Conservation (phyloP, 768 basidiomycete species). For the Rhizopogon rudus region DNA sequence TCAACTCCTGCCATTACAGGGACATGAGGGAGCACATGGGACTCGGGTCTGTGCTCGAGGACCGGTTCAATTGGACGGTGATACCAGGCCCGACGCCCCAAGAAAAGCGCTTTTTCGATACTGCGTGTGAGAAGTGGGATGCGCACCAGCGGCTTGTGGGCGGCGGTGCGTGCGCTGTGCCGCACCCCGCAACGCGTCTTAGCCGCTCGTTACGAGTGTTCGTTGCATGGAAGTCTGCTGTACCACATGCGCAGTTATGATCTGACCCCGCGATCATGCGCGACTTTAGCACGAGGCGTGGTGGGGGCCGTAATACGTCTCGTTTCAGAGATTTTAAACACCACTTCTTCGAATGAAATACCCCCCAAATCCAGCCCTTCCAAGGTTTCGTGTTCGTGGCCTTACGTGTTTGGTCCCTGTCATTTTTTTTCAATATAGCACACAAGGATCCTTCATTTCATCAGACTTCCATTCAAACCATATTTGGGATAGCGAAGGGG, state of each 20-base stretch:
- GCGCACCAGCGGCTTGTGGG: not conserved
- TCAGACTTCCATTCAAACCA: too few relatives aligned
- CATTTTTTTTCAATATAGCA: too few relatives aligned
- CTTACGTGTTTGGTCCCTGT: too few relatives aligned
- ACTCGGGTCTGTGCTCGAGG: constrained; percentile 38
- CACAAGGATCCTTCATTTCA: too few relatives aligned
- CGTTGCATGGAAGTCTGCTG: constrained; percentile 51
- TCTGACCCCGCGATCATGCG: not conserved
- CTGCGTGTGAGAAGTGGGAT: constrained; percentile 54
- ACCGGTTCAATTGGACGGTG: constrained; percentile 46
- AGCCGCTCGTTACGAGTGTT: constrained; percentile 52
- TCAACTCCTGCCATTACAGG: constrained; percentile 26
- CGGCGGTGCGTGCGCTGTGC: not conserved
- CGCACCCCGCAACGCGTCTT: constrained; percentile 27
- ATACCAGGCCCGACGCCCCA: constrained; percentile 35
- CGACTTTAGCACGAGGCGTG: too few relatives aligned
- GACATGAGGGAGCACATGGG: constrained; percentile 63
- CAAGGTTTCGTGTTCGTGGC: too few relatives aligned
- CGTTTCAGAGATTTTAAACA: too few relatives aligned
- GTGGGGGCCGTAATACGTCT: too few relatives aligned
- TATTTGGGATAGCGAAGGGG: too few relatives aligned
- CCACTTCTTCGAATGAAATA: too few relatives aligned
- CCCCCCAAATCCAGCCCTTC: too few relatives aligned
- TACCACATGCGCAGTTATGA: not conserved
- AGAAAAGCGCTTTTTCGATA: constrained; percentile 53